Evolutionary conservation across 1,284 basidiomycete genomes (phyloP).

Genomic region (Malassezia slooffiae): DNA sequence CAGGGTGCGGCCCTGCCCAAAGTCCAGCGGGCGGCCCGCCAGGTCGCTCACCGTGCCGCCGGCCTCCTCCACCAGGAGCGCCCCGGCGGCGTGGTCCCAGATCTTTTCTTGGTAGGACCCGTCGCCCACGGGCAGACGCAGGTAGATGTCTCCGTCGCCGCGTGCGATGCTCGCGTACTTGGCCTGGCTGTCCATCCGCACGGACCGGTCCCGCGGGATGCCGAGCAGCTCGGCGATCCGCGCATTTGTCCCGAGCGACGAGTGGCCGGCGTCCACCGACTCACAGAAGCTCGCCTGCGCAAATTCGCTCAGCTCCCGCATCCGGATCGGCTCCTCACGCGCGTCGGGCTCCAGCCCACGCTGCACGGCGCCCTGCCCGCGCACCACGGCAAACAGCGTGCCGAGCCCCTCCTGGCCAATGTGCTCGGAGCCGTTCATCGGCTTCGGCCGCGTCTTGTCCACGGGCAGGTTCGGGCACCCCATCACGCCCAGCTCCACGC

Average conservation of each 20-base stretch:
- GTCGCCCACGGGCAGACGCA: conserved; percentile 73
- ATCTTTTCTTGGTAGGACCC: conserved; percentile 77
- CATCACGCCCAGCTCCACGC: conserved; percentile 67
- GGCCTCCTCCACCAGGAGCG: conserved; percentile 73
- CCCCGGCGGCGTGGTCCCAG: conserved; percentile 89
- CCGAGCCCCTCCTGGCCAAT: conserved; percentile 29
- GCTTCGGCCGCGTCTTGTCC: conserved; percentile 48
- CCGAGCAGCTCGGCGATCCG: conserved; percentile 62
- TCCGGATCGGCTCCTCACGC: conserved; percentile 25
- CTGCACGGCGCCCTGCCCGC: conserved; percentile 32
- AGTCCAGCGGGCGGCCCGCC: conserved; percentile 66
- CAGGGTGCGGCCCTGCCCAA: conserved; percentile 74
- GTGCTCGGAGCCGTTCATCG: conserved; percentile 40
- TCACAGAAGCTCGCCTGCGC: conserved; percentile 67
- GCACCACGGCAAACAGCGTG: conserved; percentile 36
- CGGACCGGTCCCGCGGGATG: conserved; percentile 55
- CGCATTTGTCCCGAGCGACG: conserved; percentile 69
- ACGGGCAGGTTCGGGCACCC: conserved; percentile 78
- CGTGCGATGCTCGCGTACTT: conserved; percentile 83
- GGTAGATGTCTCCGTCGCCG: conserved; percentile 78
- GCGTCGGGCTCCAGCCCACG: conserved; percentile 22
- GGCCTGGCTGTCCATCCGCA: conserved; percentile 95
- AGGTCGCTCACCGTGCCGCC: conserved; percentile 78
- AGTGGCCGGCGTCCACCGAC: conserved; percentile 84
- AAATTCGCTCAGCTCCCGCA: conserved; percentile 35